Percentiles rank a stretch among this genome's conserved stretches.
Conservation (phyloP, 2,329 filamentous ascomycete genomes). For the Nectriaceae sp. region DNA sequence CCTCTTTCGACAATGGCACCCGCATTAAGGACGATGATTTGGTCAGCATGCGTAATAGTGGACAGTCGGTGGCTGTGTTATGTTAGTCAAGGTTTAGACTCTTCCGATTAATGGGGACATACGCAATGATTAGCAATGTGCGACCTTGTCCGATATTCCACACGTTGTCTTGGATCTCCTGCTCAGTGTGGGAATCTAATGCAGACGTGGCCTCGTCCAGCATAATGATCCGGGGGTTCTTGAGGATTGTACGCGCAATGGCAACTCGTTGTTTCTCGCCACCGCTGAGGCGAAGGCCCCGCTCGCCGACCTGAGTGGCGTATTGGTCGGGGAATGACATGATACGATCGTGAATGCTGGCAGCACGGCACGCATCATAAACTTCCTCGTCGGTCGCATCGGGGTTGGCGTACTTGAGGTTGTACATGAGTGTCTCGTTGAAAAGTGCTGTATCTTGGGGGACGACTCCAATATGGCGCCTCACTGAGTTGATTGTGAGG, state of each 20-base stretch:
- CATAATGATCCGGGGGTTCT: conserved; percentile 89
- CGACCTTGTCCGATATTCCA: conserved; percentile 79
- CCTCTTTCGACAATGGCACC: conserved; percentile 79
- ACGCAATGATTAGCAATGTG: conserved; percentile 92
- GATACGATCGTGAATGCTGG: conserved; percentile 92
- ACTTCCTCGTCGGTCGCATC: conserved; percentile 79
- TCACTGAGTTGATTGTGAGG: conserved; percentile 90
- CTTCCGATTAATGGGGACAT: neutral
- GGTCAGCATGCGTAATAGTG: conserved; percentile 82
- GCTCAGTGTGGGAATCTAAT: conserved; percentile 87
- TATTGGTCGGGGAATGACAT: conserved; percentile 86
- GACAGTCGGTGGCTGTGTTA: conserved; percentile 70
- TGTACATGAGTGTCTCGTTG: conserved; percentile 95
- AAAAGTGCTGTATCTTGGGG: conserved; percentile 96
- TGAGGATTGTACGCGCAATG: conserved; percentile 90
- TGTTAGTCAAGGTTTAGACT: conserved; percentile 18
- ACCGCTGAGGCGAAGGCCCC: conserved; percentile 82
- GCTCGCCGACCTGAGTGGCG: conserved; percentile 86
- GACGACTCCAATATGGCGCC: conserved; percentile 89
- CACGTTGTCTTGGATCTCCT: conserved; percentile 87
- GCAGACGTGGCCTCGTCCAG: conserved; percentile 92
- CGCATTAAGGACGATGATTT: conserved; percentile 76
- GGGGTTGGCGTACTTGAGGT: conserved; percentile 86
- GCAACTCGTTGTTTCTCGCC: conserved; percentile 94
- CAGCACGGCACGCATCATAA: conserved; percentile 77